Evolutionary conservation across 352 stramenopile species (phyloP).

Genomic region (Phytopythium kandeliae): DNA sequence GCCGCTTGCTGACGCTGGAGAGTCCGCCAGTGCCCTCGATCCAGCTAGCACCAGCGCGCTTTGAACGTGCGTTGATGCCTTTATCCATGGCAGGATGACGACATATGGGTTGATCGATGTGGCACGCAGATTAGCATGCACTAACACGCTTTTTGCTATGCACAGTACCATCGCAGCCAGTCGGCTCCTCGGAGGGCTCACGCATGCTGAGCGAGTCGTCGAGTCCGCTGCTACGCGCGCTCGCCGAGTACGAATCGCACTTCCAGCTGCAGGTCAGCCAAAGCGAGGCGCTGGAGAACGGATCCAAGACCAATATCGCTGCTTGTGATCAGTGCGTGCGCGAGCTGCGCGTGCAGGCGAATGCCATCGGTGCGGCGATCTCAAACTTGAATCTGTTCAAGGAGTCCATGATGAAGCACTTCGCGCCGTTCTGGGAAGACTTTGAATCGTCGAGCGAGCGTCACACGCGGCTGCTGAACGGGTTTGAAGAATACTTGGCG

Average conservation of each 20-base stretch:
- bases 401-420: conserved; percentile 78
- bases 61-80: conserved; percentile 21
- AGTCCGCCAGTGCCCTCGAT: conserved; percentile 18
- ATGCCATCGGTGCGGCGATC: conserved; percentile 67
- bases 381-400: conserved; percentile 81
- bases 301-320: conserved; percentile 44
- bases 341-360: conserved; percentile 58
- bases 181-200: conserved; percentile 57
- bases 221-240: conserved; percentile 65
- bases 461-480: conserved; percentile 51
- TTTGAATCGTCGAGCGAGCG: conserved; percentile 50
- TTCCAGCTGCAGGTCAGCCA: conserved; percentile 76
- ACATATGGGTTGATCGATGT: background rate
- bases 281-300: conserved; percentile 52
- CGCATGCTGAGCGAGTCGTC: conserved; percentile 72
- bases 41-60: conserved; percentile 35
- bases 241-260: conserved; percentile 78
- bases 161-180: conserved; percentile 49
- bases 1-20: conserved; percentile 57
- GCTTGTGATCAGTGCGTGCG: conserved; percentile 44
- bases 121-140: too few species aligned
- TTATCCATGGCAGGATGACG: too few species aligned
- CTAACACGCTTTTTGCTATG: background rate
- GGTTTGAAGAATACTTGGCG: conserved; percentile 68
- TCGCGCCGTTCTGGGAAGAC: conserved; percentile 75